Evolutionary conservation across 768 basidiomycete species (phyloP).

Genomic region (Phanerochaete sordida): DNA sequence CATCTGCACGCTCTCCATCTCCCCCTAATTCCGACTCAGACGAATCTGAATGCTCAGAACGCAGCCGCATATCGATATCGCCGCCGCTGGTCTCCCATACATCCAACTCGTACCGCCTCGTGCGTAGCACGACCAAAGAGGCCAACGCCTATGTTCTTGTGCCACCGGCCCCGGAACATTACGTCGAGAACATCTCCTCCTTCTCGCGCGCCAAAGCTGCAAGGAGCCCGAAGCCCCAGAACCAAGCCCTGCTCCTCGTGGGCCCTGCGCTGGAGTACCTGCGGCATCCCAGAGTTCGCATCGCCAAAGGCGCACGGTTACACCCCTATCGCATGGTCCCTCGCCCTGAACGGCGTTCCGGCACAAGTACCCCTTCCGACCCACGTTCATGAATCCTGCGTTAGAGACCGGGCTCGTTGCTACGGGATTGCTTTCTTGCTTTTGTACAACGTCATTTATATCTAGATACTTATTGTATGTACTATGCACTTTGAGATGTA

Average conservation of each 20-base stretch:
- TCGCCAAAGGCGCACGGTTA: slow-evolving; percentile 46
- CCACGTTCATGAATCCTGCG: neutral
- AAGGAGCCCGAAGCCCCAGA: slow-evolving; percentile 11
- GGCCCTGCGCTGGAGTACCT: slow-evolving; percentile 46
- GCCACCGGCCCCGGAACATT: slow-evolving; percentile 14
- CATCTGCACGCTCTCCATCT: slow-evolving; percentile 28
- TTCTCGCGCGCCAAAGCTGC: slow-evolving; percentile 12
- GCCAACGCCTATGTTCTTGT: slow-evolving; percentile 52
- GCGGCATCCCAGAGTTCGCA: slow-evolving; percentile 37
- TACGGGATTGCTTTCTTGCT: neutral
- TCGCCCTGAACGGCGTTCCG: neutral
- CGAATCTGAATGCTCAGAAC: neutral
- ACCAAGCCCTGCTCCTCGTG: slow-evolving; percentile 41
- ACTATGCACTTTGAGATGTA: neutral
- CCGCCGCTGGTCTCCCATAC: neutral
- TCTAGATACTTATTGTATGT: neutral
- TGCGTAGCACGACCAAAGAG: slow-evolving; percentile 47
- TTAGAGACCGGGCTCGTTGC: neutral
- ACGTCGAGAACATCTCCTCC: slow-evolving; percentile 15
- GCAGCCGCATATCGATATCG: neutral
- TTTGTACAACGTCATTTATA: neutral
- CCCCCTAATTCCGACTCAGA: slow-evolving; percentile 9
- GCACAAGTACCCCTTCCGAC: neutral
- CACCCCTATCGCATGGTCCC: slow-evolving; percentile 54
- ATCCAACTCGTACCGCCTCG: slow-evolving; percentile 29